Evolutionary conservation across 495 filamentous ascomycete genomes (phyloP), one percentile per base, ranked within the genome.

Genomic region (Talaromyces stipitatus): DNA sequence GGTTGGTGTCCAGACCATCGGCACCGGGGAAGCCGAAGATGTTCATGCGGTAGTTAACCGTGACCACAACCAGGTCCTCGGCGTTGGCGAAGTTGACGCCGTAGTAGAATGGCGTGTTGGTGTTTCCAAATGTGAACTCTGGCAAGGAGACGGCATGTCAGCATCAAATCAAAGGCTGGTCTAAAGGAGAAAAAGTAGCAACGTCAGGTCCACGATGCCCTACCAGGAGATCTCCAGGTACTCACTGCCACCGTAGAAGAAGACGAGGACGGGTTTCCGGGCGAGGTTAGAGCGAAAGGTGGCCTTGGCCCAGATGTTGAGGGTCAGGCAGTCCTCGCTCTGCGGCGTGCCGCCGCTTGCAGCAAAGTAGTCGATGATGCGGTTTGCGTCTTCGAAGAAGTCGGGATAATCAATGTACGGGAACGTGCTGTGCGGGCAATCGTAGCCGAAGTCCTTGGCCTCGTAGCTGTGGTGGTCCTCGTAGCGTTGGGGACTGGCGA

Each of bases 21-120:
- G 70, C 65, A 16, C 70, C 72, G 3, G 75, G 66, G 61, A 82
- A 83, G 16, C 81, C 79, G 50, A 81, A 78, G 56, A 78, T 72
- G 57, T 67, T 71, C 41, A 78, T 26, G 22, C 80, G 79, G 61
- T 78, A 82, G 61, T 61, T 66, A 4, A 50, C 18, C 16, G 23
- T 16, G 5, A 59, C 64, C 0, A 78, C 64, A 3, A 80, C 60
- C n/a, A 78, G 61, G 57, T 78, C 71, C 54, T 76, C 60, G 0
- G 64, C 52, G 24, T 67, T 60, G 3, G 72, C 68, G 4, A 78
- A 63, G 22, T 57, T 65, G 36, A 69, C 58, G 20, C 74, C 76
- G 27, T 74, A 64, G 54, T 76, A 79, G 62, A 69, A 73, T 0
- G 69, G 64, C 9, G 57, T 70, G 57, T 78, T 59, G n/a, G 67